Evolutionary conservation across 2,329 filamentous ascomycete species (phyloP).

Genomic region (Xylariaceae sp.): DNA sequence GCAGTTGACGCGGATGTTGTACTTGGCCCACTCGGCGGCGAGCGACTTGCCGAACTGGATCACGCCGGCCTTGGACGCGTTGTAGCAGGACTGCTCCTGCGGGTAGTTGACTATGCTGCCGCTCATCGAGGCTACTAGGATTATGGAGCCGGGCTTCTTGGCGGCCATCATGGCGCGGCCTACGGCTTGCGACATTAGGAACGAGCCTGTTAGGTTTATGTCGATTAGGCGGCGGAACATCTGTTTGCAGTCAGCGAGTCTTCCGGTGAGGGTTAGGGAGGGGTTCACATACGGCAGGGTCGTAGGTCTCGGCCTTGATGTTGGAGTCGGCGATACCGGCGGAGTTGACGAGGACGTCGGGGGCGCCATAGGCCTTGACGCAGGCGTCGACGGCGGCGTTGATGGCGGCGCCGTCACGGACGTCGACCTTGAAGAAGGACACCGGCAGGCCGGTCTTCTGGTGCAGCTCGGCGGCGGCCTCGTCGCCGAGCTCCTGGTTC

Average conservation of each 20-base stretch:
- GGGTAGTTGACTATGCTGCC: constrained; percentile 83
- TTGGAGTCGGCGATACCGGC: constrained; percentile 80
- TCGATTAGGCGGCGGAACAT: constrained; percentile 77
- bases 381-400: constrained; percentile 64
- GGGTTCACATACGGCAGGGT: constrained; percentile 45
- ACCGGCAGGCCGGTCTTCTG: constrained; percentile 68
- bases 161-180: constrained; percentile 70
- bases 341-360: constrained; percentile 74
- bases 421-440: constrained; percentile 74
- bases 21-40: constrained; percentile 78
- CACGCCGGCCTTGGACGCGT: constrained; percentile 77
- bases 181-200: constrained; percentile 71
- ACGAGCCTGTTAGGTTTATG: constrained; percentile 77
- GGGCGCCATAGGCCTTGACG: constrained; percentile 60
- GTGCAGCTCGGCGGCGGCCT: constrained; percentile 65
- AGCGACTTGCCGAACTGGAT: constrained; percentile 76
- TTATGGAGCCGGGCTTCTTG: constrained; percentile 65
- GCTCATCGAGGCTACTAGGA: constrained; percentile 77
- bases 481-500: constrained; percentile 69
- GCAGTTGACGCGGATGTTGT: constrained; percentile 76
- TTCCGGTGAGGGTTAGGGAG: too few species aligned
- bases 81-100: constrained; percentile 79
- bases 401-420: constrained; percentile 67
- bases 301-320: constrained; percentile 76
- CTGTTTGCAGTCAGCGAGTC: constrained; percentile 1